Conservation (phyloP, 345 rosid species). For the Camelina neglecta region DNA sequence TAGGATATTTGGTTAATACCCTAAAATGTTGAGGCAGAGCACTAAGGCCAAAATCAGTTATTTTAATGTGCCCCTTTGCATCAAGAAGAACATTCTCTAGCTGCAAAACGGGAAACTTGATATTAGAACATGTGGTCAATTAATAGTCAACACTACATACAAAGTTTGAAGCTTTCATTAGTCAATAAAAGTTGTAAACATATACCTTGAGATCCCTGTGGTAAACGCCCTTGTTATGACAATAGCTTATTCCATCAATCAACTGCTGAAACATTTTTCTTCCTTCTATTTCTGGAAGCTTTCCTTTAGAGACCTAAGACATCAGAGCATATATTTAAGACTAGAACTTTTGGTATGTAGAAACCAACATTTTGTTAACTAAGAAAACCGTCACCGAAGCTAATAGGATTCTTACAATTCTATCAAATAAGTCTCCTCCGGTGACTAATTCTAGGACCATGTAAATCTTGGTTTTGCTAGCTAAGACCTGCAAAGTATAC, state of each 20-base stretch:
- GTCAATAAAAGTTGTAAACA: not conserved
- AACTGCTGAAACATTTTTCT: constrained; percentile 88
- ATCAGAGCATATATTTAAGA: constrained; percentile 7
- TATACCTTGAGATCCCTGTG: constrained; percentile 95
- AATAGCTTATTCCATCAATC: constrained; percentile 83
- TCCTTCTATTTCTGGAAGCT: constrained; percentile 66
- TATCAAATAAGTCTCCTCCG: constrained; percentile 87
- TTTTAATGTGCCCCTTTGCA: constrained; percentile 76
- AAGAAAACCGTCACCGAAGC: not conserved
- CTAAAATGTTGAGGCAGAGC: constrained; percentile 83
- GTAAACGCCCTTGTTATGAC: constrained; percentile 78
- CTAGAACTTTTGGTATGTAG: not conserved
- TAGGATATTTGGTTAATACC: constrained; percentile 50
- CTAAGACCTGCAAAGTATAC: constrained; percentile 68
- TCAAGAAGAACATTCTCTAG: constrained; percentile 87
- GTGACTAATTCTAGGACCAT: constrained; percentile 81
- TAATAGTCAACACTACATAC: not conserved
- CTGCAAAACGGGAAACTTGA: constrained; percentile 47
- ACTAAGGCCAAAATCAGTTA: constrained; percentile 94
- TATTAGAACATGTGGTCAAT: constrained; percentile 35
- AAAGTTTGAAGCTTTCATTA: constrained; percentile 7
- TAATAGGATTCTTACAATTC: constrained; percentile 57
- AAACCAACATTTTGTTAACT: not conserved
- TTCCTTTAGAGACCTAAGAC: constrained; percentile 66
- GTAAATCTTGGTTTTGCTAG: constrained; percentile 86